phyloP scores from a whole-genome alignment of 176 grass and related monocot genomes.

The Elymus sibiricus region DNA sequence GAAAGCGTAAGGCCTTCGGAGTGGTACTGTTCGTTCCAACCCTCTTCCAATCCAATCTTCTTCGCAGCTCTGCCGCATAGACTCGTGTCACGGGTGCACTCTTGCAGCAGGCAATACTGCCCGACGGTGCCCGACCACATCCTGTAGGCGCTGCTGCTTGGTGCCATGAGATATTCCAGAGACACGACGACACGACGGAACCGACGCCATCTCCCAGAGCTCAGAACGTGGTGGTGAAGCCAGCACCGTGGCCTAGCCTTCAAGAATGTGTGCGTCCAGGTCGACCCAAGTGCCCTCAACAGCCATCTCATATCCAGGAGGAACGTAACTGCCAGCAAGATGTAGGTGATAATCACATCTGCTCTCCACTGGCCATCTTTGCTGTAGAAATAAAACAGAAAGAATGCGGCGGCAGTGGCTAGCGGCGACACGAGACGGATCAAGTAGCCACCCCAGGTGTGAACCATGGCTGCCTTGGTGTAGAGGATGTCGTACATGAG shows the following conservation, averaged over 20 bases:
- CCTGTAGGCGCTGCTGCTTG: no score
- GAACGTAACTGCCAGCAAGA: neutral
- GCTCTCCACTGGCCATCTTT: neutral
- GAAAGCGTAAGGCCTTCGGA: neutral
- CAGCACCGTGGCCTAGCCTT: no score
- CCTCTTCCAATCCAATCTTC: neutral
- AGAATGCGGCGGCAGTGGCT: neutral
- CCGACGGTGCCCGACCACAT: neutral
- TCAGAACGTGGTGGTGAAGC: no score
- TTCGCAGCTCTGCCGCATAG: fast-evolving
- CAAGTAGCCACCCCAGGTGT: no score
- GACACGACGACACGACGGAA: no score
- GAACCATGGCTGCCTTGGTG: no score
- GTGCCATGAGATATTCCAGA: no score
- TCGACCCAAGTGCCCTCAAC: neutral
- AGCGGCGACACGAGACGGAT: neutral
- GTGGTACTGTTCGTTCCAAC: no score
- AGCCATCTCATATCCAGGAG: neutral
- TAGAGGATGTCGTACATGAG: no score
- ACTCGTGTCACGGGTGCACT: neutral
- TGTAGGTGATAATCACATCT: neutral
- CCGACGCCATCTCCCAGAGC: no score
- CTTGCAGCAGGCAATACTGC: neutral
- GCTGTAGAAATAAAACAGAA: neutral
- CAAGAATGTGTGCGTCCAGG: neutral